Conservation (phyloP, 768 basidiomycete genomes). For the Kwoniella dejecticola region DNA sequence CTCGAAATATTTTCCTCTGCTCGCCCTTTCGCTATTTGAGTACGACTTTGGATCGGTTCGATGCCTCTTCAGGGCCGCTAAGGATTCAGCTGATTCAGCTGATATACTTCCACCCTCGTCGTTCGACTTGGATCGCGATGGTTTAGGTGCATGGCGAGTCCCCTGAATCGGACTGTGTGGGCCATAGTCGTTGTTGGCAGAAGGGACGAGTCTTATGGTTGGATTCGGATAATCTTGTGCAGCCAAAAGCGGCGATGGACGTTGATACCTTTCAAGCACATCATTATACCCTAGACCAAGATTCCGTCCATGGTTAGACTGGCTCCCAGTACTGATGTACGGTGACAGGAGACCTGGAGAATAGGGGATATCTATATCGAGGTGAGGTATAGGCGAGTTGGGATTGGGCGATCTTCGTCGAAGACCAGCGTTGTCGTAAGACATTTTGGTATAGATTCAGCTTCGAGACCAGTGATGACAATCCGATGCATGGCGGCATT, state of each 20-base stretch:
- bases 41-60: slow-evolving; percentile 30
- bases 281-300: slow-evolving; percentile 15
- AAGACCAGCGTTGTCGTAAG: slow-evolving; percentile 17
- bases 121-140: slow-evolving; percentile 25
- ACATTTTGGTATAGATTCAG: not conserved
- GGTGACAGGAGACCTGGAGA: slow-evolving; percentile 33
- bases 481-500: too few species aligned
- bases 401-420: slow-evolving; percentile 41
- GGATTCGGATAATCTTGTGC: slow-evolving; percentile 11
- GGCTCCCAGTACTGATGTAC: slow-evolving; percentile 8
- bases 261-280: slow-evolving; percentile 9
- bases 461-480: too few species aligned
- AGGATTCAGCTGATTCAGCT: not conserved
- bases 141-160: slow-evolving; percentile 4
- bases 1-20: not conserved
- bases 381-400: slow-evolving; percentile 26
- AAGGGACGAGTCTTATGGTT: slow-evolving; percentile 31
- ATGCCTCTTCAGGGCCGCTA: slow-evolving; percentile 24
- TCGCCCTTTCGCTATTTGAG: slow-evolving; percentile 3
- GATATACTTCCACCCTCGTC: slow-evolving; percentile 12
- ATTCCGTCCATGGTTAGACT: not conserved
- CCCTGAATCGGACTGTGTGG: slow-evolving; percentile 1
- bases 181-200: not conserved
- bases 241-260: not conserved
- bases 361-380: slow-evolving; percentile 17